A percentile compares a stretch with the other conserved stretches of the same genome.
Evolutionary conservation across 495 filamentous ascomycete species (phyloP).

Genomic region (Lentithecium fluviatile): DNA sequence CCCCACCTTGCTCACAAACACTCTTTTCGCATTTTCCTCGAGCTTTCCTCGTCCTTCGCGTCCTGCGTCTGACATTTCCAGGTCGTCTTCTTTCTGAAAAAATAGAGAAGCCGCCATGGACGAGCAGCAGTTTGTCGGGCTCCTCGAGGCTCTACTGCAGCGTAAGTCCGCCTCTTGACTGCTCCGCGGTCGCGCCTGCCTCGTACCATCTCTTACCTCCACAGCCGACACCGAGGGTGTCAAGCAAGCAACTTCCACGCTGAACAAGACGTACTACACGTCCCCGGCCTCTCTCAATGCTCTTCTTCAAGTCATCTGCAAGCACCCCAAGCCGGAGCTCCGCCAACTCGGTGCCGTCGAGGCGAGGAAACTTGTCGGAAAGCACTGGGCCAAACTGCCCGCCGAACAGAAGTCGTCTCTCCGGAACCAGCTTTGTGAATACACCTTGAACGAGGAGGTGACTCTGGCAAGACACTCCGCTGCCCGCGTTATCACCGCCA

Average conservation of each 20-base stretch:
- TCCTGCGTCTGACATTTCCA: too few species aligned
- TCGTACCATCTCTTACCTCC: conserved; percentile 12
- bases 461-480: conserved; percentile 77
- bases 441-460: conserved; percentile 73
- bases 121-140: conserved; percentile 48
- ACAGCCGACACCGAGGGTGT: conserved; percentile 75
- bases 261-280: conserved; percentile 89
- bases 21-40: not conserved
- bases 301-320: conserved; percentile 80
- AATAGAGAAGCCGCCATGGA: conserved; percentile 41
- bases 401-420: conserved; percentile 71
- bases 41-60: not conserved
- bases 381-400: conserved; percentile 73
- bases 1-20: too few species aligned
- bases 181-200: conserved; percentile 9
- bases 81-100: too few species aligned
- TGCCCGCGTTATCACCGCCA: conserved; percentile 80
- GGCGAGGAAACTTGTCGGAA: conserved; percentile 72
- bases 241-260: conserved; percentile 82
- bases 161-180: conserved; percentile 38
- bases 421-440: conserved; percentile 75
- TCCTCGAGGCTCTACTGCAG: conserved; percentile 48
- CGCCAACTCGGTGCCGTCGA: conserved; percentile 91
- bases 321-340: conserved; percentile 66
- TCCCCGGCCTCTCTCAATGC: conserved; percentile 77